Conservation (phyloP, 2,329 filamentous ascomycete genomes). For the Myriangium duriaei region DNA sequence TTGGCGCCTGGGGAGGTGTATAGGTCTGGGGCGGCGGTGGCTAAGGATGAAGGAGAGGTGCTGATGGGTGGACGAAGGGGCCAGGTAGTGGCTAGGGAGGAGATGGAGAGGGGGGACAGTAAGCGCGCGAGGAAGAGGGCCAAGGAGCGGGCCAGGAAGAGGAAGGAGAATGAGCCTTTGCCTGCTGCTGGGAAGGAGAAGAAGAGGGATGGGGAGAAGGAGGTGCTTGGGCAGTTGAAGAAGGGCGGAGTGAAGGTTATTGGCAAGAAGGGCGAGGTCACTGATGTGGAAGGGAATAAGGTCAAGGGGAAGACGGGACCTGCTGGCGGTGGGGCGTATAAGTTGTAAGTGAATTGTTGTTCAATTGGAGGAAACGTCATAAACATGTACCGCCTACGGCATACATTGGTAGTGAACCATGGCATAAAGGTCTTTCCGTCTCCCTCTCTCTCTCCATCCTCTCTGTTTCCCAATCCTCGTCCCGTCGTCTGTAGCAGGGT, state of each 20-base stretch:
- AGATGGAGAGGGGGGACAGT: slow-evolving; percentile 83
- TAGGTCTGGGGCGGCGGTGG: slow-evolving; percentile 51
- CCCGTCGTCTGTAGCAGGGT: too few species aligned
- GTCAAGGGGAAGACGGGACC: slow-evolving; percentile 26
- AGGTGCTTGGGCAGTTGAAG: slow-evolving; percentile 56
- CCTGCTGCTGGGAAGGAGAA: slow-evolving; percentile 40
- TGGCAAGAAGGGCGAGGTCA: slow-evolving; percentile 75
- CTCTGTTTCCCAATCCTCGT: too few species aligned
- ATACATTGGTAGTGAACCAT: too few species aligned
- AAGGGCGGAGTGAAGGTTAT: slow-evolving; percentile 86
- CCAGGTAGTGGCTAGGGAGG: slow-evolving; percentile 64
- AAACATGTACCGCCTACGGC: too few species aligned
- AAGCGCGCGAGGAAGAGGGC: slow-evolving; percentile 49
- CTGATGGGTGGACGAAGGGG: slow-evolving; percentile 56
- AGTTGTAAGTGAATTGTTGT: slow-evolving; percentile 12
- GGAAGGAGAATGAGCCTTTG: slow-evolving; percentile 49
- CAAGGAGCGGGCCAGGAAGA: slow-evolving; percentile 73
- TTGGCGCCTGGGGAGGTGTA: slow-evolving; percentile 94
- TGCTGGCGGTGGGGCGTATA: slow-evolving; percentile 12
- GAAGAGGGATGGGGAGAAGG: slow-evolving; percentile 46
- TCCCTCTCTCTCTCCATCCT: too few species aligned
- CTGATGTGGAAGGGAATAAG: slow-evolving; percentile 72
- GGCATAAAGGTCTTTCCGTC: too few species aligned
- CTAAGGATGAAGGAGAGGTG: slow-evolving; percentile 55
- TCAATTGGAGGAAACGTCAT: too few species aligned